Conservation (phyloP, 2,329 filamentous ascomycete genomes). For the Fusarium solani-melongenae region DNA sequence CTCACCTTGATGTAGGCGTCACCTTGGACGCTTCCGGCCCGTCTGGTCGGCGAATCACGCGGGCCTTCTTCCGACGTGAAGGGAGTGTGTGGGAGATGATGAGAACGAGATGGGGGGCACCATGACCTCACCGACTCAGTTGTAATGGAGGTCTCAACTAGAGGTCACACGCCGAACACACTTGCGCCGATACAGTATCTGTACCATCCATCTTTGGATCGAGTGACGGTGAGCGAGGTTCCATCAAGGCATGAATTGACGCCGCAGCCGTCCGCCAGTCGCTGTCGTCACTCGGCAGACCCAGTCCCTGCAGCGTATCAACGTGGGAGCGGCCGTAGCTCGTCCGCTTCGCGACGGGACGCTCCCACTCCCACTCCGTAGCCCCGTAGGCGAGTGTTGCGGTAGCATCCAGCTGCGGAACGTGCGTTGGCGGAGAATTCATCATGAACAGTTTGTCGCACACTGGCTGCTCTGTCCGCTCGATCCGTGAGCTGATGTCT, state of each 20-base stretch:
- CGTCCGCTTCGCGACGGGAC: slow-evolving; percentile 31
- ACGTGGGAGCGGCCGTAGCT: slow-evolving; percentile 25
- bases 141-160: slow-evolving; percentile 21
- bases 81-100: slow-evolving; percentile 1
- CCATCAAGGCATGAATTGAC: slow-evolving; percentile 9
- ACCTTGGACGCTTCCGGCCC: not conserved
- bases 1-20: not conserved
- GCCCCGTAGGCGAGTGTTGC: slow-evolving; percentile 14
- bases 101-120: not conserved
- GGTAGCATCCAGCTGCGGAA: slow-evolving; percentile 10
- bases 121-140: slow-evolving; percentile 28
- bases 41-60: slow-evolving; percentile 22
- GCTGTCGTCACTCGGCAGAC: slow-evolving; percentile 14
- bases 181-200: slow-evolving; percentile 7
- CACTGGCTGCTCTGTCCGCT: not conserved
- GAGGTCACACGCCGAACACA: slow-evolving; percentile 11
- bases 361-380: slow-evolving; percentile 28
- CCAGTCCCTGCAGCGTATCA: slow-evolving; percentile 34
- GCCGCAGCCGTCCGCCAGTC: slow-evolving; percentile 9
- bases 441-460: not conserved
- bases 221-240: not conserved
- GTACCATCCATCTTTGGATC: not conserved
- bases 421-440: slow-evolving; percentile 30
- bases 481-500: not conserved
- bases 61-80: slow-evolving; percentile 1